A percentile compares a stretch with the other conserved stretches of the same genome.
phyloP scores from a whole-genome alignment of 441 rosid genomes.

The Erodium trifolium region DNA sequence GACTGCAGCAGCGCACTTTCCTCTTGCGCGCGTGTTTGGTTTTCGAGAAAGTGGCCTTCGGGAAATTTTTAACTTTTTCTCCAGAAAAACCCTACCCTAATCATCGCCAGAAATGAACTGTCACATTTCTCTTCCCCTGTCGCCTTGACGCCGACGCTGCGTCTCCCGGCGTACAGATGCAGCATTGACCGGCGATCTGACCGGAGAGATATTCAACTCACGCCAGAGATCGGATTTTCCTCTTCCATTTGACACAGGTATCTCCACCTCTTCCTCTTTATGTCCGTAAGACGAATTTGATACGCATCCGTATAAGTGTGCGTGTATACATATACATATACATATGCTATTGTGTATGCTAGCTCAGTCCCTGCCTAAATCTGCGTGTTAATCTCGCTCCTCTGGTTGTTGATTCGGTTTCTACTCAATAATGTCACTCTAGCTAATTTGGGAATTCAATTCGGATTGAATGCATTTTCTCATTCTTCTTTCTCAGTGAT shows the following conservation, averaged over 20 bases:
- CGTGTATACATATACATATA: not conserved
- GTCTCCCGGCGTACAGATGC: conserved; percentile 24
- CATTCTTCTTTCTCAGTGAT: not conserved
- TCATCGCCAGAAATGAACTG: conserved; percentile 12
- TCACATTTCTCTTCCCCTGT: not conserved
- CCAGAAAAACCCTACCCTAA: conserved; percentile 32
- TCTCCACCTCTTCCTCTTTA: not conserved
- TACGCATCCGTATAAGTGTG: not conserved
- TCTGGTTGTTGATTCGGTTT: not conserved
- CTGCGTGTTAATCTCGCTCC: not conserved
- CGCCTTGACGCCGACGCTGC: conserved; percentile 8
- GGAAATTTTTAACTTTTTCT: conserved; percentile 29
- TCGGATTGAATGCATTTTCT: not conserved
- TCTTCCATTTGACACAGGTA: conserved; percentile 16
- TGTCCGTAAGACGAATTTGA: conserved; percentile 2
- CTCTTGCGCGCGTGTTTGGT: conserved; percentile 34
- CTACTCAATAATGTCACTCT: not conserved
- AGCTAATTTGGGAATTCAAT: not conserved
- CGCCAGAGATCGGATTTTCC: conserved; percentile 7
- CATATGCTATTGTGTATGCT: not conserved
- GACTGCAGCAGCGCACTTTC: conserved; percentile 16
- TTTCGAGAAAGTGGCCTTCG: conserved; percentile 37
- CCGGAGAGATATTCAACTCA: conserved; percentile 13
- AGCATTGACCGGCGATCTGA: conserved; percentile 18
- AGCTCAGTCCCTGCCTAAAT: not conserved